A percentile compares a stretch with the other conserved stretches of the same genome.
Evolutionary conservation across 2,329 filamentous ascomycete species (phyloP).

Genomic region (Alternaria hordeiaustralica): DNA sequence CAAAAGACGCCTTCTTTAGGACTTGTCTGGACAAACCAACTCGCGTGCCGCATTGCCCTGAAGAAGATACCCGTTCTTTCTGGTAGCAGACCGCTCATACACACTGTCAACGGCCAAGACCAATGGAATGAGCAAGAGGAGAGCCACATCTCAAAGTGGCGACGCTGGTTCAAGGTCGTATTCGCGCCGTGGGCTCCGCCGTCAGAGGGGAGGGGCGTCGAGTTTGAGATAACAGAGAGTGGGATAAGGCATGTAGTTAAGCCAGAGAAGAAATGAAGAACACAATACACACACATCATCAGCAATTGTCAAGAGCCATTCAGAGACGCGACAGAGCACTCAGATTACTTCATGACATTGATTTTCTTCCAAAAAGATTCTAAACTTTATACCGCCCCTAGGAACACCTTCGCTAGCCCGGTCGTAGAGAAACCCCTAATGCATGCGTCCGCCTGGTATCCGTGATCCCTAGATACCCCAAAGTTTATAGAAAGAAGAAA

Average conservation of each 20-base stretch:
- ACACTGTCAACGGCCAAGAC: constrained; percentile 47
- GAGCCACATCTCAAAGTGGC: constrained; percentile 64
- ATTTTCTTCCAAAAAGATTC: not conserved
- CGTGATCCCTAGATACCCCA: constrained; percentile 13
- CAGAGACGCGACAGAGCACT: too few species aligned
- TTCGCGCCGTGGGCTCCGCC: constrained; percentile 78
- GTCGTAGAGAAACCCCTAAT: not conserved
- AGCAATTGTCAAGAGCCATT: not conserved
- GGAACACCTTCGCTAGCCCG: not conserved
- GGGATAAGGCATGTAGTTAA: constrained; percentile 34
- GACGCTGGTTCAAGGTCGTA: constrained; percentile 84
- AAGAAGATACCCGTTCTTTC: constrained; percentile 70
- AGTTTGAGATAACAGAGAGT: constrained; percentile 70
- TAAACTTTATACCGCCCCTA: not conserved
- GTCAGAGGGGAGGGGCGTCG: constrained; percentile 62
- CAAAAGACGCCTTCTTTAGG: constrained; percentile 87
- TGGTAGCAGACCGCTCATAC: constrained; percentile 13
- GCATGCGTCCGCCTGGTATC: constrained; percentile 2
- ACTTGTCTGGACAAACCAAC: constrained; percentile 89
- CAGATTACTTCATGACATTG: not conserved
- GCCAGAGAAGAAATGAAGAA: constrained; percentile 5
- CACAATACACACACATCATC: not conserved
- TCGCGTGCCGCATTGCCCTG: constrained; percentile 80
- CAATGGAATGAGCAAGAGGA: constrained; percentile 49
- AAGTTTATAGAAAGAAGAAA: not conserved